Base-by-base conservation (phyloP, 75 land plant species). In the Pinus albicaulis region DNA sequence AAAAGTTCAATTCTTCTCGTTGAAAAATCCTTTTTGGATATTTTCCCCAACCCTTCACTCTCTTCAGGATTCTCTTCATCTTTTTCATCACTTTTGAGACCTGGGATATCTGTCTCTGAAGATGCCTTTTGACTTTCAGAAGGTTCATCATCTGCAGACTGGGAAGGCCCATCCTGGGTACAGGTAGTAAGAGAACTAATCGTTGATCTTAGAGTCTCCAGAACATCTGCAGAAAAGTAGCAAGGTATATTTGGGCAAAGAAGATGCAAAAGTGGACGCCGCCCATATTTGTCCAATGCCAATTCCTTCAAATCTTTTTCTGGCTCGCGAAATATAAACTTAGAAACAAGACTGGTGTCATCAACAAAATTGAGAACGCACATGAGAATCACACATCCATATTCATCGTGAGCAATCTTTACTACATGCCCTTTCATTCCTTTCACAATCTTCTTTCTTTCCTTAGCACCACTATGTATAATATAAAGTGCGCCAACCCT, bases 341-440 rank as follows among this genome's bases (percentile, higher is more conserved):
- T 97, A 53, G 80, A 83, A 26, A 92, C 70, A 76, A 94, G 92
- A 65, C 91, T 89, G 44, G 99, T 97, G 76, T 97, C 98, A 74
- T 97, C 99, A 57, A 94, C 90, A 15, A 86, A 76, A 60, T 88
- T 89, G n/a, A 97, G 73, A 73, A 94, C 86, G 78, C 89, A 80
- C 56, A 82, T 59, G 41, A 97, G 88, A 31, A 94, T 86, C 99
- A 34, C 36, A 34, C 36, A 34, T 34, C 36, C 36, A n/a, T n/a
- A n/a, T n/a, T n/a, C n/a, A n/a, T n/a, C n/a, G n/a, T n/a, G n/a
- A n/a, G n/a, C n/a, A n/a, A n/a, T n/a, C n/a, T n/a, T n/a, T n/a
- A n/a, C n/a, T n/a, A n/a, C n/a, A n/a, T n/a, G n/a, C n/a, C n/a
- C n/a, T n/a, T n/a, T n/a, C n/a, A n/a, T n/a, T n/a, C n/a, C n/a